Evolutionary conservation across 306 rosid genomes (phyloP), one percentile per base, ranked within the genome.

Genomic region (Neltuma alba): DNA sequence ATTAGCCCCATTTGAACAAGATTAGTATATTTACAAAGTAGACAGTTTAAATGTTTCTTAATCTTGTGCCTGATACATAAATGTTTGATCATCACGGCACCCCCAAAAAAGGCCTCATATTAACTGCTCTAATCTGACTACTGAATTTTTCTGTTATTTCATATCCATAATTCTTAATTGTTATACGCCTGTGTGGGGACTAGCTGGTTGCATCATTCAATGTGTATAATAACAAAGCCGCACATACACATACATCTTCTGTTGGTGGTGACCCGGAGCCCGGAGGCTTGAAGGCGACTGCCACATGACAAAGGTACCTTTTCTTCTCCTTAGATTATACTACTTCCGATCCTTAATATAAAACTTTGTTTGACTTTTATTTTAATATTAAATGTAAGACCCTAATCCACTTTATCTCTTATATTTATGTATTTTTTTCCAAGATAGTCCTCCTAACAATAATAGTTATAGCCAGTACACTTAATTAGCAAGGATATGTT

Each of bases 281-380:
- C 85, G 69, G 79, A 73, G 7, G 27, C 74, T 78, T 85, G 85
- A 87, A 81, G 88, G 81, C 52, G 47, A 80, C 76, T 52, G 81
- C 64, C 84, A 87, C 62, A 79, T 81, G 88, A 79, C 77, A 79
- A 34, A 76, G 58, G 52, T n/a, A 33, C 84, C 66, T 74, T 77
- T 74, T 30, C 73, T 77, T n/a, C 42, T 33, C 30, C 42, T n/a
- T n/a, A n/a, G n/a, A n/a, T n/a, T n/a, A n/a, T n/a, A n/a, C n/a
- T n/a, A n/a, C n/a, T n/a, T n/a, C n/a, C n/a, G n/a, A n/a, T n/a
- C n/a, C n/a, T n/a, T n/a, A n/a, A n/a, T n/a, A n/a, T n/a, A n/a
- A n/a, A n/a, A n/a, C n/a, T n/a, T n/a, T n/a, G n/a, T n/a, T n/a
- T n/a, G n/a, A n/a, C n/a, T n/a, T n/a, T n/a, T n/a, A n/a, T n/a